Evolutionary conservation across 768 basidiomycete species (phyloP), one percentile per base, ranked within the genome.

Genomic region (Rhizopogon vesiculosus): DNA sequence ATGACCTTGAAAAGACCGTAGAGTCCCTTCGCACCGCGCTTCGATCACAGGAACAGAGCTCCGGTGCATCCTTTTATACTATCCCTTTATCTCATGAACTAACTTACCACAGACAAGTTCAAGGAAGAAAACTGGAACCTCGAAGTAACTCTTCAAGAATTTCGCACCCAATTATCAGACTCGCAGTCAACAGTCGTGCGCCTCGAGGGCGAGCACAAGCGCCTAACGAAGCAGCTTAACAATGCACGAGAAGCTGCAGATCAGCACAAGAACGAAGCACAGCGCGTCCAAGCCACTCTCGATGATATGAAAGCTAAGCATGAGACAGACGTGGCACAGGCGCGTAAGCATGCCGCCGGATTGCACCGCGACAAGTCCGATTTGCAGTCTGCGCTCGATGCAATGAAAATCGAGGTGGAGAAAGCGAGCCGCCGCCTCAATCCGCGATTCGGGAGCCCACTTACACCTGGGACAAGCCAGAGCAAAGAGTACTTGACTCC

Each of bases 111-210:
- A 88, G 96, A 98, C 69, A 93, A 93, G 60, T 96, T 86, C 83
- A 93, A 93, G 73, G 96, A 98, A 73, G 93, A 95, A 73, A 98
- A 97, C 69, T 98, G 97, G 97, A 96, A 98, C 66, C 85, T 98
- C 55, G 96, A 98, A 75, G 93, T 98, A 48, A 82, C 83, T 15
- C 76, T 93, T 29, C 96, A 98, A 68, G 94, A 97, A 56, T 78
- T 94, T 22, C 86, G 87, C 40, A 74, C 81, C 1, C 84, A 90
- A 60, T 76, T 89, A 45, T 66, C 78, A 31, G 86, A 89, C 48
- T 79, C 83, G 1, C 85, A 91, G 59, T 71, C 85, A 16, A 76
- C 85, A 7, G 72, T 79, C 3, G 79, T 83, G 59, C 86, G 91
- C 44, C 75, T 91, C 19, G 92, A 95, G 64, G 75, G 82, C 39